These are phyloP conservation scores for Pneumocystis carinii DNA, from an alignment of 1,139 yeast species.

Conservation along the genomic window DNA sequence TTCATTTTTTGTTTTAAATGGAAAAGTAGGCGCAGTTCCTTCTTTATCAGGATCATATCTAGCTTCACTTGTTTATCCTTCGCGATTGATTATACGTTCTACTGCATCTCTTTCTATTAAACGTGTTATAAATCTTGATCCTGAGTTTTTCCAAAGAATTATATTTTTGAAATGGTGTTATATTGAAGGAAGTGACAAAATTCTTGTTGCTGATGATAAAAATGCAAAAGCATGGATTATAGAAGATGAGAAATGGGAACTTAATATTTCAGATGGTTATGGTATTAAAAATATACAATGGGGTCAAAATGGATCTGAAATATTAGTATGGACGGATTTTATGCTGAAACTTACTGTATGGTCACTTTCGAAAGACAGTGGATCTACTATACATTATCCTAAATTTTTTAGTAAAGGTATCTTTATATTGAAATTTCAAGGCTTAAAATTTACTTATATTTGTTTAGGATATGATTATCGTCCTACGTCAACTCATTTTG, in stretches of 20 bases:
- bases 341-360: constrained; percentile 13
- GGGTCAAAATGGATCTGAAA: constrained; percentile 14
- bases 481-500: constrained; percentile 12
- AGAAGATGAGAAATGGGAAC: constrained; percentile 6
- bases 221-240: constrained; percentile 13
- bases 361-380: constrained; percentile 3
- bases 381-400: constrained; percentile 4
- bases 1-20: neutral
- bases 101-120: constrained; percentile 9
- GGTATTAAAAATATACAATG: constrained; percentile 13
- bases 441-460: neutral
- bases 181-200: constrained; percentile 9
- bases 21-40: neutral
- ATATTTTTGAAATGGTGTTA: constrained; percentile 3
- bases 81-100: constrained; percentile 7
- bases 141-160: constrained; percentile 4
- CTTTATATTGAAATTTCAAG: neutral
- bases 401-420: neutral
- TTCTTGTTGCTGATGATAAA: constrained; percentile 13
- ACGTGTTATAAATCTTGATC: constrained; percentile 7
- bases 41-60: neutral
- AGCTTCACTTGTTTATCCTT: constrained; percentile 5
- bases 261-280: constrained; percentile 11
- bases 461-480: constrained; percentile 12
- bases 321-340: constrained; percentile 14